A percentile compares a stretch with the other conserved stretches of the same genome.
phyloP scores from a whole-genome alignment of 257 asterid species.

The Fraxinus quadrangulata region DNA sequence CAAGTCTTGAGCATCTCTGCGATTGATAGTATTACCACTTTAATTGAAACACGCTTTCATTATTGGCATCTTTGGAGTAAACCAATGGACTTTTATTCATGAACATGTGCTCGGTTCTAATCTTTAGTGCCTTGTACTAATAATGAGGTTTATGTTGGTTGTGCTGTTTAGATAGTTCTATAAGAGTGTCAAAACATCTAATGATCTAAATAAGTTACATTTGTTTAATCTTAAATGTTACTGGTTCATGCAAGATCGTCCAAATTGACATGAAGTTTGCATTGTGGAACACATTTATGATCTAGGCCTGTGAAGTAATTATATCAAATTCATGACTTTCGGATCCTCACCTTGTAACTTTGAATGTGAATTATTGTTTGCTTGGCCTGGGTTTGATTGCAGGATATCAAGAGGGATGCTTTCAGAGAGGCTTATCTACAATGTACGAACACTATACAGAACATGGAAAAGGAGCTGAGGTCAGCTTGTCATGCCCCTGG shows the following conservation, averaged over 20 bases:
- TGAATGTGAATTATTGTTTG: neutral
- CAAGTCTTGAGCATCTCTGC: neutral
- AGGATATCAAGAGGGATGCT: conserved; percentile 90
- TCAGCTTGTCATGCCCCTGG: conserved; percentile 80
- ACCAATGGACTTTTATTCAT: neutral
- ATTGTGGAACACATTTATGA: conserved; percentile 2
- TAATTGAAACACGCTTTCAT: neutral
- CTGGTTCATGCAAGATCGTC: neutral
- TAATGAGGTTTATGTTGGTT: neutral
- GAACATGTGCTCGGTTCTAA: neutral
- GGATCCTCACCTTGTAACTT: neutral
- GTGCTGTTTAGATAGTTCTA: neutral
- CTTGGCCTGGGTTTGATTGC: conserved; percentile 33
- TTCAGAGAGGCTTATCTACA: conserved; percentile 84
- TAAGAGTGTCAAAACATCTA: neutral
- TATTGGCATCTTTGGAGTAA: neutral
- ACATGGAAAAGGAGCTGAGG: conserved; percentile 88
- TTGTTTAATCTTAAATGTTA: neutral
- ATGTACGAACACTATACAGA: conserved; percentile 72
- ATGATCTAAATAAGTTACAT: neutral
- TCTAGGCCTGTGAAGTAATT: conserved; percentile 8
- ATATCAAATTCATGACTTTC: neutral
- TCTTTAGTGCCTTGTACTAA: neutral
- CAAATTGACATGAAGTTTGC: neutral
- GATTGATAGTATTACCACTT: neutral